Evolutionary conservation across 1,284 basidiomycete genomes (phyloP).

Genomic region (Flammula alnicola): DNA sequence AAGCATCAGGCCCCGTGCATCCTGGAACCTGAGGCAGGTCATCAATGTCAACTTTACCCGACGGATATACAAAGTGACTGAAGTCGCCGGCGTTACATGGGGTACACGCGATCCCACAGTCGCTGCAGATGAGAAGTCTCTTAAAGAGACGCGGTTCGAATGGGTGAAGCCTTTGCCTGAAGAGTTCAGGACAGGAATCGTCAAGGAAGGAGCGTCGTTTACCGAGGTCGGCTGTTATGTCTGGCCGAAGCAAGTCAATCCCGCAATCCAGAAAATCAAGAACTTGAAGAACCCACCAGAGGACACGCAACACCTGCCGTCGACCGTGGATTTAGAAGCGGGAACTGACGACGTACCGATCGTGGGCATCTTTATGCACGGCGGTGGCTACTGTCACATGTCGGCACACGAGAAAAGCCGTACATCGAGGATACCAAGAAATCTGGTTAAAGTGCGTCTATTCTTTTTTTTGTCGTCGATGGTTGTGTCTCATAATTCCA

Average conservation of each 20-base stretch:
- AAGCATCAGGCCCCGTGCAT: constrained; percentile 46
- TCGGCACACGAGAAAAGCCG: constrained; percentile 52
- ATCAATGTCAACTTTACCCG: constrained; percentile 54
- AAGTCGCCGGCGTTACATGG: constrained; percentile 58
- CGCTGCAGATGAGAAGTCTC: constrained; percentile 27
- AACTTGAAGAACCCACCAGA: constrained; percentile 1
- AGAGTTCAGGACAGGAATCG: constrained; percentile 43
- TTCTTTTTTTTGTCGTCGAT: not conserved
- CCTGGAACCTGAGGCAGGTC: constrained; percentile 53
- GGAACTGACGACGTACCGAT: constrained; percentile 32
- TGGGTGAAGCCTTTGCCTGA: constrained; percentile 50
- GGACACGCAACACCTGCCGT: constrained; percentile 6
- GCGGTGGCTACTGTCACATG: constrained; percentile 60
- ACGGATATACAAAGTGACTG: constrained; percentile 54
- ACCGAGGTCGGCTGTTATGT: constrained; percentile 50
- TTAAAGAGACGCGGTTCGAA: constrained; percentile 51
- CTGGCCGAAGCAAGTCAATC: constrained; percentile 44
- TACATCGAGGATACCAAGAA: constrained; percentile 52
- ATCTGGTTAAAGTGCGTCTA: constrained; percentile 40
- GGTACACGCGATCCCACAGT: constrained; percentile 46
- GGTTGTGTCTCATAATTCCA: not conserved
- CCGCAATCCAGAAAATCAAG: constrained; percentile 17
- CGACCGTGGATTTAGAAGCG: constrained; percentile 20
- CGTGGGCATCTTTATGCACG: constrained; percentile 55
- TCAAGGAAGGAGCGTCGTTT: constrained; percentile 44